phyloP scores from a whole-genome alignment of 2,329 filamentous ascomycete species.

The Didymella pomorum region DNA sequence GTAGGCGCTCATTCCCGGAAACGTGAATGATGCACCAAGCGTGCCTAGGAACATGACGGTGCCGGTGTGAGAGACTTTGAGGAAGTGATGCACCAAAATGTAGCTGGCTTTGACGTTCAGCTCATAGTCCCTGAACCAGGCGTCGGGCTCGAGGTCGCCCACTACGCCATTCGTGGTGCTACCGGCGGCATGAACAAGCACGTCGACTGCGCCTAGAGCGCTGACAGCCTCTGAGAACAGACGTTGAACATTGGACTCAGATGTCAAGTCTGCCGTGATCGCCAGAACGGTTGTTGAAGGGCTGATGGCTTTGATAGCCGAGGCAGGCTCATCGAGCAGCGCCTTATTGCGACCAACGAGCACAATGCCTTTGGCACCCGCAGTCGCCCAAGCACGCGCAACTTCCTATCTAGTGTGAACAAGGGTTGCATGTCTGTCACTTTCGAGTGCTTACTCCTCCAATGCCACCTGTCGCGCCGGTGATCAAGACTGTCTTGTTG shows the following conservation, averaged over 20 bases:
- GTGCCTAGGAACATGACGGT: constrained; percentile 32
- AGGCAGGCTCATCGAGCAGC: constrained; percentile 28
- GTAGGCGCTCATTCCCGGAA: constrained; percentile 33
- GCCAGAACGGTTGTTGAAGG: constrained; percentile 31
- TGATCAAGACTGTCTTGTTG: constrained; percentile 34
- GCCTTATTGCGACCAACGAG: constrained; percentile 33
- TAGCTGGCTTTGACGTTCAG: constrained; percentile 31
- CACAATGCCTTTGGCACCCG: constrained; percentile 35
- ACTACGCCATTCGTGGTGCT: constrained; percentile 10
- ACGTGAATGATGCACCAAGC: constrained; percentile 21
- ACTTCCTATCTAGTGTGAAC: constrained; percentile 25
- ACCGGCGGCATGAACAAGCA: constrained; percentile 31
- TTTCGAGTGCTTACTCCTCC: constrained; percentile 21
- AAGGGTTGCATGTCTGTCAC: not conserved
- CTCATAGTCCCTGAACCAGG: constrained; percentile 27
- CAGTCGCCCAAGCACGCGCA: constrained; percentile 36
- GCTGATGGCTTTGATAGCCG: constrained; percentile 22
- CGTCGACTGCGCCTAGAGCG: constrained; percentile 24
- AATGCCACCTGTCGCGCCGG: constrained; percentile 31
- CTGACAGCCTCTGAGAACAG: constrained; percentile 26
- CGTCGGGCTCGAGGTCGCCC: constrained; percentile 11
- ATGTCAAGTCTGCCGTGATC: constrained; percentile 31
- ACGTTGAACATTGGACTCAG: constrained; percentile 25
- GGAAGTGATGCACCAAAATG: constrained; percentile 20
- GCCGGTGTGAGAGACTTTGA: constrained; percentile 19